Evolutionary conservation across 2,329 filamentous ascomycete species (phyloP), one percentile per base, ranked within the genome.

Genomic region (Cercospora nicotianae): DNA sequence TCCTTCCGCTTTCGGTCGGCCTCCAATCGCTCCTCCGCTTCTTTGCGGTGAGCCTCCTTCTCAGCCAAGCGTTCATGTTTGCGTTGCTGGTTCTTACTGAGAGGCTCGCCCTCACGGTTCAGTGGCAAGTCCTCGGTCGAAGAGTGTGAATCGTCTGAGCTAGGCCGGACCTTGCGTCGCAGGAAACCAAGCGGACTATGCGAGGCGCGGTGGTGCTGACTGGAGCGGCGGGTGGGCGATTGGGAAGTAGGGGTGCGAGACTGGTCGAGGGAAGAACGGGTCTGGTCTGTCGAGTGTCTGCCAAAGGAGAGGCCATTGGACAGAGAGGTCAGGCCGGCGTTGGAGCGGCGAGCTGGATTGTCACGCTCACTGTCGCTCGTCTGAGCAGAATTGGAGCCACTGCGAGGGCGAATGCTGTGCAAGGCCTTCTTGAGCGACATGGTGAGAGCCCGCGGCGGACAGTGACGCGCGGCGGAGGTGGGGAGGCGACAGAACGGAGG

Each of bases 1-100:
- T 78, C 82, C 77, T 79, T 84, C 76, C 80, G 82, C 76, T 75
- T 83, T 69, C 80, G 77, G 53, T 83, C 79, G 51, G 83, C 83
- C 33, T 78, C 77, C 65, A 81, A 78, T 58, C 80, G 80, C 75
- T 83, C 80, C 65, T 79, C 73, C 53, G 79, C 80, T 63, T 81
- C 80, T 72, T 80, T 80, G 68, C 77, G 77, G 63, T 81, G 80
- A 71, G 80, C 77, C 72, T 85, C 83, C 67, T 80, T 78, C 67
- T 81, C 79, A 3, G 78, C 80, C 67, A 81, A 79, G 66, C 77
- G 79, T 73, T 83, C 81, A 67, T 82, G 79, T 77, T 85, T 85
- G 63, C 82, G 81, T 70, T 80, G 75, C 76, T 85, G 83, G 69
- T 83, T 83, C 67, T 79, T 80, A 69, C 82, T 84, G 79, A 84